Base-by-base conservation (phyloP, 108 stramenopile species). In the Mediolabrus comicus region DNA sequence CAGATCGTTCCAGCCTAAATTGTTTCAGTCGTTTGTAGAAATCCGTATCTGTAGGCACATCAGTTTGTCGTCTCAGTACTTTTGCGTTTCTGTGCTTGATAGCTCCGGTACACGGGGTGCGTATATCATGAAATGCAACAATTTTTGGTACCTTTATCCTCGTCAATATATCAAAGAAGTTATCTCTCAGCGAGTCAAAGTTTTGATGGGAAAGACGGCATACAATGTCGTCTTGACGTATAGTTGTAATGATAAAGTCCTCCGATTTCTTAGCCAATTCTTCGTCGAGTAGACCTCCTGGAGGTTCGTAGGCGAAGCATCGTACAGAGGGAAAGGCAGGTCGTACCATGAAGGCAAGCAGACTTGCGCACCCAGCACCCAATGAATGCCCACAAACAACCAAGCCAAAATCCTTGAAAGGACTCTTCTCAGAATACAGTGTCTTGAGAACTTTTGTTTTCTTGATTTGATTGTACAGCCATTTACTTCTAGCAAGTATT, bases 201-300 rank as follows among this genome's bases (percentile, higher is more conserved):
- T 67, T 57, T 0, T 86, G 87, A 66, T 73, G 83, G 3, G 65
- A 69, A 27, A 62, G 13, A 16, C 60, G 41, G 25, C 86, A 64
- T 58, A 89, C 66, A 8, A 89, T 41, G 22, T 81, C 55, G 24
- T 89, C 82, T 19, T 91, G 87, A 22, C 86, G 83, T 8, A 81
- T 71, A 19, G 85, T 57, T 14, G 66, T 71, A 12, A 86, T 22
- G 27, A 71, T 36, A 27, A 72, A 81, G 17, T 69, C 66, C 30
- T 74, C 66, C n/a, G 16, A 17, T 9, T 35, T 46, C 22, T 35
- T 51, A 8, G 51, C 34, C 43, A 67, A 25, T 10, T 16, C 66
- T 12, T 53, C 29, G 35, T 67, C 66, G 17, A 74, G 27, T 10
- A 67, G 14, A 13, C 49, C 33, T 4, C 66, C 73, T 4, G 66